phyloP scores from a whole-genome alignment of 192 early-diverging fungal species.

The Coemansia furcata region DNA sequence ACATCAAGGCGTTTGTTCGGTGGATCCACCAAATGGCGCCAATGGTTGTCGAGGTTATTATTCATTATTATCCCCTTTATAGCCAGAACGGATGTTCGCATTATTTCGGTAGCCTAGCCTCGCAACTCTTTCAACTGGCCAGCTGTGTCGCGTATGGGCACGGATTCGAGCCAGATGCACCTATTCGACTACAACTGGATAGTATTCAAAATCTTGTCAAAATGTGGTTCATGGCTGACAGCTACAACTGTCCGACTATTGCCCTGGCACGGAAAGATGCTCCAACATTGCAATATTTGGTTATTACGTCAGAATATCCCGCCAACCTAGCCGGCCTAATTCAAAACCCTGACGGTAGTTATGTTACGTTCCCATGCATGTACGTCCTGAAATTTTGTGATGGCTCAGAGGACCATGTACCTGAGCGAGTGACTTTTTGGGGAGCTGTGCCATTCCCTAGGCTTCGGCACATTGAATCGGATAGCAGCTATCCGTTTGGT shows the following conservation, averaged over 20 bases:
- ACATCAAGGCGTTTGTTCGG: too few relatives aligned
- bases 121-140: not conserved
- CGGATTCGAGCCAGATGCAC: not conserved
- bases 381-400: not conserved
- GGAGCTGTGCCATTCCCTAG: not conserved
- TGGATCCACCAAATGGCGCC: not conserved
- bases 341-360: not conserved
- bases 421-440: not conserved
- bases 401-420: not conserved
- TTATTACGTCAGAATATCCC: not conserved
- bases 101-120: not conserved
- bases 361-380: not conserved
- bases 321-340: not conserved
- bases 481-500: constrained; percentile 1
- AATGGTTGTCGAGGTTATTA: not conserved
- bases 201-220: not conserved
- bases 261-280: not conserved
- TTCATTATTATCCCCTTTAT: not conserved
- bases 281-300: not conserved
- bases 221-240: not conserved
- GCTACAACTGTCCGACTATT: not conserved
- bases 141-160: not conserved
- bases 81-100: not conserved
- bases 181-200: not conserved
- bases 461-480: not conserved